Base-by-base conservation (phyloP, 768 basidiomycete genomes). In the Mycena filopes region DNA sequence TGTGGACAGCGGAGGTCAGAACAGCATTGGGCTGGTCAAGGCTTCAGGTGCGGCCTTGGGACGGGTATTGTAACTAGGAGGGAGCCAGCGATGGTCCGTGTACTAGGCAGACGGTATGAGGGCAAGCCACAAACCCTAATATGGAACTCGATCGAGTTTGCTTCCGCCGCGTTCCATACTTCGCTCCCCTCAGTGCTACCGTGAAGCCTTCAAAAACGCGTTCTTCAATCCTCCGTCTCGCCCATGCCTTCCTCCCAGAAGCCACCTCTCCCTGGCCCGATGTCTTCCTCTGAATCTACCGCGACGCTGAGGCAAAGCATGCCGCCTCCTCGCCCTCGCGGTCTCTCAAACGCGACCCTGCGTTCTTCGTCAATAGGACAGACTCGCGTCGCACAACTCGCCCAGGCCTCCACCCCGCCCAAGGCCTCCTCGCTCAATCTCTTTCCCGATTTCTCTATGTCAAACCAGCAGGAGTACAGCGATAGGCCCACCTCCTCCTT, bases 161-260 rank as follows among this genome's bases (percentile, higher is more conserved):
- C 51, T 38, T 55, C 55, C 55, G 55, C 7, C 15, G 5, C 38
- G 40, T 46, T 36, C 59, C 59, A 60, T 51, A 60, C 16, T 49
- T 60, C 63, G 60, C 47, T 42, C 60, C 40, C 49, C 55, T 41
- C 68, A 66, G 68, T 65, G 68, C 68, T 69, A 41, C 68, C 60
- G 60, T 63, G 50, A 62, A 60, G 10, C 46, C 58, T 29, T 23
- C 25, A 36, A 48, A 59, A 60, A 55, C 53, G 41, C 65, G 63
- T 43, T 41, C 7, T 43, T 41, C 7, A 46, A 38, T 62, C 36
- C 54, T 55, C 28, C 11, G 13, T 50, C 46, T 53, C 23, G 12
- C 58, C 26, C 40, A 69, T 69, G 68, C 46, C 60, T 21, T 49
- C 18, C 51, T 28, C 48, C 43, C 63, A 58, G 60, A 65, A 43